These are phyloP conservation scores for Podila epigama DNA, from an alignment of 192 early-diverging fungal species.

Conservation along the genomic window DNA sequence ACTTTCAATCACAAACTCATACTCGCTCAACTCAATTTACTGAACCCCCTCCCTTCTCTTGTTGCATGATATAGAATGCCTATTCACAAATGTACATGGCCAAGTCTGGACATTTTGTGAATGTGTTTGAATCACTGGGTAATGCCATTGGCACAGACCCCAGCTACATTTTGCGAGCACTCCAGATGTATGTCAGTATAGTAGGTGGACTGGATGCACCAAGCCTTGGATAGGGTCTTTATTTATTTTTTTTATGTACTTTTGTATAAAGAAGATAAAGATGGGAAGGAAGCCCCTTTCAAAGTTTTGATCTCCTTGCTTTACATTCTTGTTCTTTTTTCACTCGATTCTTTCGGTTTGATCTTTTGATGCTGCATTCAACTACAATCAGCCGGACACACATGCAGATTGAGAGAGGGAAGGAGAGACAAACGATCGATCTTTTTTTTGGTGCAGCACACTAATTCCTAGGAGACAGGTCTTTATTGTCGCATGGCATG, in stretches of 20 bases:
- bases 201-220: constrained; percentile 35
- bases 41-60: neutral
- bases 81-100: constrained; percentile 65
- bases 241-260: neutral
- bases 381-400: too few relatives aligned
- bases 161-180: constrained; percentile 62
- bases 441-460: too few relatives aligned
- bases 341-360: too few relatives aligned
- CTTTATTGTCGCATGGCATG: too few relatives aligned
- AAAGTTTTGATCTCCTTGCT: too few relatives aligned
- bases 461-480: too few relatives aligned
- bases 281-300: too few relatives aligned
- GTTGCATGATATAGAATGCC: constrained; percentile 59
- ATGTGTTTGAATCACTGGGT: constrained; percentile 64
- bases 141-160: constrained; percentile 67
- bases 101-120: constrained; percentile 61
- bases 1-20: neutral
- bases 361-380: too few relatives aligned
- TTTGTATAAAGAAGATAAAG: too few relatives aligned
- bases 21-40: neutral
- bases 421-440: too few relatives aligned
- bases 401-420: too few relatives aligned
- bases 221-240: neutral
- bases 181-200: constrained; percentile 68
- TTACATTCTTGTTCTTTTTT: too few relatives aligned